A percentile compares a stretch with the other conserved stretches of the same genome.
These are phyloP conservation scores for Cryoendolithus antarcticus DNA, from an alignment of 2,329 filamentous ascomycete species.

Conservation along the genomic window DNA sequence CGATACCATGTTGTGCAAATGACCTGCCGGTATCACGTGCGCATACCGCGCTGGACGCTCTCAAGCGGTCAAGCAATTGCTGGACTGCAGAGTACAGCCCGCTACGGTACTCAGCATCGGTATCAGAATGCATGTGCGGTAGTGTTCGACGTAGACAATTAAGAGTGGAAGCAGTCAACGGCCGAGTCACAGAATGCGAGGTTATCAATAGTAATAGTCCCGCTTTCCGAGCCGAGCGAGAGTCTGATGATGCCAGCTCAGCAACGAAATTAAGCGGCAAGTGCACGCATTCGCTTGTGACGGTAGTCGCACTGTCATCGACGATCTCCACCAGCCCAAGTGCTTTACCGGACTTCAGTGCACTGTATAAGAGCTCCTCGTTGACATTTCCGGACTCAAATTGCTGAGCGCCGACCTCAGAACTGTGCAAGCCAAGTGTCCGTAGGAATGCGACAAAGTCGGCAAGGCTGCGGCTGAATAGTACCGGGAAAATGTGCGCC, in stretches of 20 bases:
- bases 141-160: constrained; percentile 42
- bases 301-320: constrained; percentile 15
- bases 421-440: constrained; percentile 21
- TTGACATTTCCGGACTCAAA: constrained; percentile 6
- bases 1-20: not conserved
- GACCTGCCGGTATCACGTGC: constrained; percentile 5
- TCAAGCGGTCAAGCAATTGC: constrained; percentile 63
- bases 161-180: constrained; percentile 53
- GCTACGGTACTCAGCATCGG: constrained; percentile 74
- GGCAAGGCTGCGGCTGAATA: constrained; percentile 30
- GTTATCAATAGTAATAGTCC: constrained; percentile 69
- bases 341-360: constrained; percentile 34
- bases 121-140: constrained; percentile 57
- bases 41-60: constrained; percentile 52
- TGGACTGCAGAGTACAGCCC: constrained; percentile 65
- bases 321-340: constrained; percentile 27
- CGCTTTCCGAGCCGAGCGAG: constrained; percentile 53
- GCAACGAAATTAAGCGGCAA: constrained; percentile 34
- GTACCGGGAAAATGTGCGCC: constrained; percentile 35
- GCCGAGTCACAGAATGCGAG: constrained; percentile 61
- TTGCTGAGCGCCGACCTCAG: constrained; percentile 9
- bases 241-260: constrained; percentile 25
- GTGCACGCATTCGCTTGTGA: constrained; percentile 23
- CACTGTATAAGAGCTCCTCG: constrained; percentile 20
- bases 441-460: constrained; percentile 31